phyloP scores from a whole-genome alignment of 768 basidiomycete species.

The Lentinula lateritia region DNA sequence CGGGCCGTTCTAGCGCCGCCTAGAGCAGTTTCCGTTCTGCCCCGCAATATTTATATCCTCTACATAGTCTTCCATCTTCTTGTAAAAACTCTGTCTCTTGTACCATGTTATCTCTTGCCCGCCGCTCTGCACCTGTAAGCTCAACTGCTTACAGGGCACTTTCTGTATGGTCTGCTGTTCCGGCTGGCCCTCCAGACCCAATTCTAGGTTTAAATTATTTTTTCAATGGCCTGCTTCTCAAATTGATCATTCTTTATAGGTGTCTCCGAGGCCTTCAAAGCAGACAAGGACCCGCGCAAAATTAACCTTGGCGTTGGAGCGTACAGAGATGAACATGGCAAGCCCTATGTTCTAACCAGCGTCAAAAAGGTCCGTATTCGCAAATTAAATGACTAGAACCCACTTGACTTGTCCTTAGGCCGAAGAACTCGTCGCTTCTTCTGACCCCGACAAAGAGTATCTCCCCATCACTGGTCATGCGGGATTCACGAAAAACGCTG shows the following conservation, averaged over 20 bases:
- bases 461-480: conserved; percentile 90
- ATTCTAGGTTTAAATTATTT: conserved; percentile 65
- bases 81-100: conserved; percentile 37
- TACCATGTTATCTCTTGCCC: conserved; percentile 32
- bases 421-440: conserved; percentile 62
- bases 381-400: neutral
- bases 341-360: conserved; percentile 87
- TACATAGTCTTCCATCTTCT: conserved; percentile 6
- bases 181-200: conserved; percentile 87
- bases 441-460: conserved; percentile 88
- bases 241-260: conserved; percentile 21
- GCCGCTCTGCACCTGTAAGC: conserved; percentile 38
- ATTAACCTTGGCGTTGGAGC: conserved; percentile 98
- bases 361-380: conserved; percentile 68
- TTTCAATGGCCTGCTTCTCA: conserved; percentile 7
- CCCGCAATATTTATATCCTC: conserved; percentile 13
- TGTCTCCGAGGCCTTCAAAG: conserved; percentile 94
- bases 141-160: conserved; percentile 37
- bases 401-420: conserved; percentile 40
- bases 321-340: conserved; percentile 90
- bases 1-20: neutral
- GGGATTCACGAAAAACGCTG: conserved; percentile 80
- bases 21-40: conserved; percentile 14
- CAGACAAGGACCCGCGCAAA: conserved; percentile 86
- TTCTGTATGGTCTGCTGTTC: conserved; percentile 79